phyloP scores from a whole-genome alignment of 2,329 filamentous ascomycete species.

The Phialophora macrospora region DNA sequence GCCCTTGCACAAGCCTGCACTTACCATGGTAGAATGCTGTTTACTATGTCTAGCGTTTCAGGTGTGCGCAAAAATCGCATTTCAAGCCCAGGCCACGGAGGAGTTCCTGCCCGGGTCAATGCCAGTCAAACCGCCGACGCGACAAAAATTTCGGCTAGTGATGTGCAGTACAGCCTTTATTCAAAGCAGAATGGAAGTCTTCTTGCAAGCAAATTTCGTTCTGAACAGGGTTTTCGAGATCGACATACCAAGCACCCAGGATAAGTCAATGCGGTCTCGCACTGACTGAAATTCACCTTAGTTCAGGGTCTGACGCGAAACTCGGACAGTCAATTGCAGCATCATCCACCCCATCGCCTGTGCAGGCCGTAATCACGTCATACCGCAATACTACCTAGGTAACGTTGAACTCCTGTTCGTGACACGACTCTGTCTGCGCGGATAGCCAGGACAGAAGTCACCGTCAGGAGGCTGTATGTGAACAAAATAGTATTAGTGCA shows the following conservation, averaged over 20 bases:
- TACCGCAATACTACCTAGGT: background rate
- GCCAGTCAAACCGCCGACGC: background rate
- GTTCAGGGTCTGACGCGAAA: background rate
- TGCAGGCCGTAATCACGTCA: background rate
- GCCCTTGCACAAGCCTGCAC: background rate
- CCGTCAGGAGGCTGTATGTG: too few relatives aligned
- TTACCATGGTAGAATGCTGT: background rate
- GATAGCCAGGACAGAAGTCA: background rate
- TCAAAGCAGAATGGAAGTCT: background rate
- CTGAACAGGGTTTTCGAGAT: background rate
- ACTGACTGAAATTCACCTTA: background rate
- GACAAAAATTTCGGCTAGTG: background rate
- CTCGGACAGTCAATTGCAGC: background rate
- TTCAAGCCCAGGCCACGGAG: background rate
- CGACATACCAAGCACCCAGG: too few relatives aligned
- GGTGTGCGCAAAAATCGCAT: background rate
- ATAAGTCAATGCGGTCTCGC: background rate
- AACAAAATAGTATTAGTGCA: too few relatives aligned
- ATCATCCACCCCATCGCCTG: background rate
- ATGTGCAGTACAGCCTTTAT: background rate
- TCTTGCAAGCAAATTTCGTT: background rate
- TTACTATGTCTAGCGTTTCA: background rate
- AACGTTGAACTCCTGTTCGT: background rate
- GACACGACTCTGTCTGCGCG: background rate
- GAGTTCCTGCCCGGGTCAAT: background rate